Conservation (phyloP, 2,329 filamentous ascomycete species). For the Penicillium fuscoglaucum region DNA sequence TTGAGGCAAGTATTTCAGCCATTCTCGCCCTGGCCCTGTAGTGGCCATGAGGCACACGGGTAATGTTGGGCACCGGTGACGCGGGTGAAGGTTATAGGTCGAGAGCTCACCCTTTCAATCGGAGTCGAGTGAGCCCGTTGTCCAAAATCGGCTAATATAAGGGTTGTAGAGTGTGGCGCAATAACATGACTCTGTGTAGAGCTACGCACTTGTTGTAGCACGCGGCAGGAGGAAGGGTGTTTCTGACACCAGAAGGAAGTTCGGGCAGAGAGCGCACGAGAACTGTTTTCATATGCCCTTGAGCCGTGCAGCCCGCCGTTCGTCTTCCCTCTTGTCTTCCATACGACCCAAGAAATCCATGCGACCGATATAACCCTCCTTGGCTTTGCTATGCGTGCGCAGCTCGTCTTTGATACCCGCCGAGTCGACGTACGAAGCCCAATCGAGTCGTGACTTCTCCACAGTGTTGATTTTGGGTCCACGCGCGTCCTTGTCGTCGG, state of each 20-base stretch:
- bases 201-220: neutral
- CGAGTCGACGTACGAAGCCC: constrained; percentile 63
- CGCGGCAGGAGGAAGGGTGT: neutral
- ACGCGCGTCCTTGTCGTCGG: constrained; percentile 37
- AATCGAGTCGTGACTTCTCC: constrained; percentile 65
- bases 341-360: constrained; percentile 64
- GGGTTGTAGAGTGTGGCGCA: neutral
- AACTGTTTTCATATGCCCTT: constrained; percentile 36
- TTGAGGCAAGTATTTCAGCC: neutral
- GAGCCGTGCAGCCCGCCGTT: constrained; percentile 54
- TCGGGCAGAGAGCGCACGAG: neutral
- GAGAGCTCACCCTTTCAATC: neutral
- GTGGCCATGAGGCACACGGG: neutral
- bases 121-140: neutral
- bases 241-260: neutral
- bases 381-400: constrained; percentile 61
- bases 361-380: constrained; percentile 60
- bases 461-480: constrained; percentile 65
- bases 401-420: constrained; percentile 63
- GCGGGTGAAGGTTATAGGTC: neutral
- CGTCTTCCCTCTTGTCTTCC: constrained; percentile 57
- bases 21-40: neutral
- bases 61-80: neutral
- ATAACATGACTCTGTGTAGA: neutral
- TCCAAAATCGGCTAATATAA: neutral